Percentiles rank a stretch among this genome's conserved stretches.
phyloP scores from a whole-genome alignment of 768 basidiomycete species.

The Cubamyces sp. region DNA sequence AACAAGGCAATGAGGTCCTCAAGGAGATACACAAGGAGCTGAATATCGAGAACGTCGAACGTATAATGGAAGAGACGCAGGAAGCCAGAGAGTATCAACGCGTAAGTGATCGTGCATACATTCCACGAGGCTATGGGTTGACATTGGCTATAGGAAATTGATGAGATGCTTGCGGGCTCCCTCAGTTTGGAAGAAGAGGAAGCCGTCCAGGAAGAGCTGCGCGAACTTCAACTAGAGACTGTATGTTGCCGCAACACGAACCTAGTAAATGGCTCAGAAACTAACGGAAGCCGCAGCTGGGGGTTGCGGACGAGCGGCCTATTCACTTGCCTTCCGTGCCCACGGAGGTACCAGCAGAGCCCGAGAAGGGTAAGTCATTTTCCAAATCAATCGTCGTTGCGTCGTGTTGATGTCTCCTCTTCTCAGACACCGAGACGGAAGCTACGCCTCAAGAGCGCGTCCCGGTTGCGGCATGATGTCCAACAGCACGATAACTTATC shows the following conservation, averaged over 20 bases:
- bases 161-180: slow-evolving; percentile 80
- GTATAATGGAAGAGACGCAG: slow-evolving; percentile 86
- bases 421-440: slow-evolving; percentile 1
- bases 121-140: background rate
- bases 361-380: slow-evolving; percentile 37
- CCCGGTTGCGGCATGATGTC: slow-evolving; percentile 33
- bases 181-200: slow-evolving; percentile 93
- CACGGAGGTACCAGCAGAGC: slow-evolving; percentile 42
- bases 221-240: slow-evolving; percentile 63
- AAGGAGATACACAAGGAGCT: slow-evolving; percentile 95
- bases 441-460: slow-evolving; percentile 27
- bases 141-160: slow-evolving; percentile 72
- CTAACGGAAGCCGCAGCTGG: background rate
- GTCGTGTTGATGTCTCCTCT: background rate
- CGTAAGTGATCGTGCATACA: slow-evolving; percentile 46
- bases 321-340: slow-evolving; percentile 62
- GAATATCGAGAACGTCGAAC: slow-evolving; percentile 92
- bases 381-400: background rate
- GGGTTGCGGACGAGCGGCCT: slow-evolving; percentile 23
- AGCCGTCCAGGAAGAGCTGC: slow-evolving; percentile 84
- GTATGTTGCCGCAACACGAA: slow-evolving; percentile 42
- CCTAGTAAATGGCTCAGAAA: background rate
- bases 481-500: slow-evolving; percentile 1
- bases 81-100: slow-evolving; percentile 92
- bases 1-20: slow-evolving; percentile 92